These are phyloP conservation scores for Fusarium xylarioides DNA, from an alignment of 2,329 filamentous ascomycete species.

Conservation along the genomic window DNA sequence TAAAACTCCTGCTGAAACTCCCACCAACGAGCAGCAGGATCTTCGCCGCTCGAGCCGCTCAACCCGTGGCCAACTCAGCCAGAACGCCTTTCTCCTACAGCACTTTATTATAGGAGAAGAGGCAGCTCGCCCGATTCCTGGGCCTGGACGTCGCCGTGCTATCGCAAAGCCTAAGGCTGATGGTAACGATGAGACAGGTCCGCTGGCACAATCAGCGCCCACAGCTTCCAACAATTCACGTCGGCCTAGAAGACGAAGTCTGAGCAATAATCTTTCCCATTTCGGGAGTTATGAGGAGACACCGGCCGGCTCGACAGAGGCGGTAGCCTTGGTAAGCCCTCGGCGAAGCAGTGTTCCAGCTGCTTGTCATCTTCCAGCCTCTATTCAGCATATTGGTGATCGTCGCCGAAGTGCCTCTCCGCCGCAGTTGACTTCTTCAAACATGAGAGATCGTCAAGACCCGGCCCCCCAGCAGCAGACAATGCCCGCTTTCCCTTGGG, in stretches of 20 bases:
- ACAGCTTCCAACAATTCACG: not conserved
- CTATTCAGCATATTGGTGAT: not conserved
- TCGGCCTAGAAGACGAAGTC: not conserved
- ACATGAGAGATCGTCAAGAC: not conserved
- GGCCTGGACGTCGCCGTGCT: not conserved
- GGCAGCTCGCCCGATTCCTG: not conserved
- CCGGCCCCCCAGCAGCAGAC: not conserved
- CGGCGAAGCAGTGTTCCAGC: not conserved
- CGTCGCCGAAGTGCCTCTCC: not conserved
- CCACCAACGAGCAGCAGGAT: not conserved
- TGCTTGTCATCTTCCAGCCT: not conserved
- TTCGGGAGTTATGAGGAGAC: not conserved
- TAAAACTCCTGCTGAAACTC: not conserved
- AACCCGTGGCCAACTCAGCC: not conserved
- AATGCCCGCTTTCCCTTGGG: not conserved
- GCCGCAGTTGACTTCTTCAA: not conserved
- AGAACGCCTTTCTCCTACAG: not conserved
- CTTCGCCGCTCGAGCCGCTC: constrained; percentile 2
- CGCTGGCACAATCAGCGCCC: not conserved
- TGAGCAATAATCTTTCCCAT: not conserved
- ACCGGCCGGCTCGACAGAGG: not conserved
- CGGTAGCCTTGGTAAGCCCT: not conserved
- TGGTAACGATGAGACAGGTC: not conserved
- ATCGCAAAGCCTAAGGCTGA: not conserved
- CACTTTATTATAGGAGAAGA: not conserved